These are phyloP conservation scores for Larix kaempferi DNA, from an alignment of 75 land plant genomes.

Conservation along the genomic window DNA sequence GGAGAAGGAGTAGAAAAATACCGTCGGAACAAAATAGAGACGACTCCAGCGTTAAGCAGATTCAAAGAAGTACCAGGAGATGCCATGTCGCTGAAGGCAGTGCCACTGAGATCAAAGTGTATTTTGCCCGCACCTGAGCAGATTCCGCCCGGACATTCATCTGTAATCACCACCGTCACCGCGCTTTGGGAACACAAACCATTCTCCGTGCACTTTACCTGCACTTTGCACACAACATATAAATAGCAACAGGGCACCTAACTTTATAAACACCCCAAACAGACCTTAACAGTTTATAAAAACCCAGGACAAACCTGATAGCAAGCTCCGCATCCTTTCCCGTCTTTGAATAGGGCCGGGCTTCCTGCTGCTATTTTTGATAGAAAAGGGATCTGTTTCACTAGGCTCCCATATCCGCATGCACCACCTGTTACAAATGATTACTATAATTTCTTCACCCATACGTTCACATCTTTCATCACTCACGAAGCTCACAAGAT, in stretches of 20 bases:
- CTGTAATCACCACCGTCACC: slow-evolving; percentile 68
- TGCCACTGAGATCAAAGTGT: slow-evolving; percentile 67
- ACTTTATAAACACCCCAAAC: background rate
- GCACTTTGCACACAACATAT: background rate
- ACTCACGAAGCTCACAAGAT: no score
- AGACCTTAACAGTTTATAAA: slow-evolving; percentile 76
- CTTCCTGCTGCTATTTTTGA: slow-evolving; percentile 55
- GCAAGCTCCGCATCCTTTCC: slow-evolving; percentile 81
- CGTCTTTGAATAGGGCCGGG: slow-evolving; percentile 48
- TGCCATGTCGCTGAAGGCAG: slow-evolving; percentile 35
- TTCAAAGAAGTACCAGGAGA: background rate
- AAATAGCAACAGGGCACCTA: no score
- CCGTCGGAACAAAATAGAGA: background rate
- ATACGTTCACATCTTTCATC: no score
- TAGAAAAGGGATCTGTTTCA: slow-evolving; percentile 47
- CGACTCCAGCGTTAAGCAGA: background rate
- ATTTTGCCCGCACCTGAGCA: slow-evolving; percentile 21
- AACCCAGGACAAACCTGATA: slow-evolving; percentile 54
- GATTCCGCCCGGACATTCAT: slow-evolving; percentile 54
- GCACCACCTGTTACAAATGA: slow-evolving; percentile 58
- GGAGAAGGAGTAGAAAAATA: background rate
- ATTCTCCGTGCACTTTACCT: slow-evolving; percentile 47
- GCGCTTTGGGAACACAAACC: slow-evolving; percentile 48
- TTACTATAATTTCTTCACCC: no score
- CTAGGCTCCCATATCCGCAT: slow-evolving; percentile 60